phyloP scores from a whole-genome alignment of 164 flowering plant genomes.

The Brasenia schreberi region DNA sequence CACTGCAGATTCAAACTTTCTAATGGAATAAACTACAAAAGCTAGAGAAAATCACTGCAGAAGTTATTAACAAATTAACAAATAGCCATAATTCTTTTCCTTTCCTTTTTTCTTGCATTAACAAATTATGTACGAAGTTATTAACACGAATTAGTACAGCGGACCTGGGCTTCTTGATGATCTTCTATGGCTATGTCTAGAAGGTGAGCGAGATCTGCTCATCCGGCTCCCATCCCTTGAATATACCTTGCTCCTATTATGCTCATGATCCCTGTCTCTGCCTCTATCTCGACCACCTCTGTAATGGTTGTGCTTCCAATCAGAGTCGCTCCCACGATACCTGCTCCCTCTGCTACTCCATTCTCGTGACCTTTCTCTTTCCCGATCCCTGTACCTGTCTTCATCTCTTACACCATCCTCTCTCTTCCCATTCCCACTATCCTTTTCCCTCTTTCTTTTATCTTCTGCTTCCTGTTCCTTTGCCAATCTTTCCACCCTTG shows the following conservation, averaged over 20 bases:
- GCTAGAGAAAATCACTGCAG: not conserved
- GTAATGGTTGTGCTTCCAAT: constrained; percentile 32
- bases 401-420: constrained; percentile 64
- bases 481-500: constrained; percentile 70
- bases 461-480: constrained; percentile 95
- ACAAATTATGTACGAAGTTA: no score
- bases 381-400: constrained; percentile 52
- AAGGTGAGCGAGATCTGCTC: constrained; percentile 81
- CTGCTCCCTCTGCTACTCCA: constrained; percentile 49
- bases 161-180: constrained; percentile 59
- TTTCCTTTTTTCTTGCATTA: not conserved
- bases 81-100: no score
- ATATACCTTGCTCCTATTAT: constrained; percentile 15
- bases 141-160: constrained; percentile 17
- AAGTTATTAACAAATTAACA: no score
- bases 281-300: constrained; percentile 67
- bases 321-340: constrained; percentile 45
- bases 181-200: constrained; percentile 51
- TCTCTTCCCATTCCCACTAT: constrained; percentile 37
- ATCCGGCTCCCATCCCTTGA: constrained; percentile 19
- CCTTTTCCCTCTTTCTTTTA: constrained; percentile 66
- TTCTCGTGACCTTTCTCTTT: constrained; percentile 36
- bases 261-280: constrained; percentile 52
- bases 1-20: not conserved
- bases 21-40: not conserved